Base-by-base conservation (phyloP, 768 basidiomycete species). In the Boletus reticulatus region DNA sequence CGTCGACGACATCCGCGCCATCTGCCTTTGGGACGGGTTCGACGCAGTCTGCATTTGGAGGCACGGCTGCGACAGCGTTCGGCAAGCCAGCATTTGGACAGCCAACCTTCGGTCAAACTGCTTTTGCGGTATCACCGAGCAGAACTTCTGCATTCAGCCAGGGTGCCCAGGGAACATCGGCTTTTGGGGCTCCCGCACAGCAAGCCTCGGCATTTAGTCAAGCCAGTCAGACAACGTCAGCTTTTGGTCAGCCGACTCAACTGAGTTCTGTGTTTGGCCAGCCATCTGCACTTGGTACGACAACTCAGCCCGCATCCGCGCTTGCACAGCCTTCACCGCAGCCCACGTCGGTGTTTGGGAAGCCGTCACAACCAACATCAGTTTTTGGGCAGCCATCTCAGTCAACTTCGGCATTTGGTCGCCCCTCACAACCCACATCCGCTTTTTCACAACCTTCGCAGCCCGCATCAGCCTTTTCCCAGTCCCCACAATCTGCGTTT, bases 11-110 rank as follows among this genome's bases (percentile, higher is more conserved):
- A 32, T 57, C 72, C 45, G 61, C 72, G 27, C 52, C 67, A 13
- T 73, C 80, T 19, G 67, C 74, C 1, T 81, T 82, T 63, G 78
- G 73, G 60, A 66, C 65, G 52, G 42, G 54, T 56, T n/a, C 59
- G 36, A 43, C 52, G 24, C 60, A 65, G 8, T 66, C 74, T 41
- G 68, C 71, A 63, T 58, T 78, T 71, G 76, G 72, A 19, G 48
- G 64, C 37, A 19, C 71, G 20, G 37, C 60, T 37, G 55, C 66
- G 48, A 53, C 62, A 55, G 52, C 60, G 22, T 67, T 73, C 10
- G 58, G 59, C 27, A 62, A 62, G 55, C 43, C 63, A 17, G 68
- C 73, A 57, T 63, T 81, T 67, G 73, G 75, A 16, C 63, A 75
- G 20, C 48, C 78, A 39, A 65, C 68, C 7, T 80, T 81, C 53